phyloP scores from a whole-genome alignment of 2,329 filamentous ascomycete species.

The Pseudogymnoascus sp. region DNA sequence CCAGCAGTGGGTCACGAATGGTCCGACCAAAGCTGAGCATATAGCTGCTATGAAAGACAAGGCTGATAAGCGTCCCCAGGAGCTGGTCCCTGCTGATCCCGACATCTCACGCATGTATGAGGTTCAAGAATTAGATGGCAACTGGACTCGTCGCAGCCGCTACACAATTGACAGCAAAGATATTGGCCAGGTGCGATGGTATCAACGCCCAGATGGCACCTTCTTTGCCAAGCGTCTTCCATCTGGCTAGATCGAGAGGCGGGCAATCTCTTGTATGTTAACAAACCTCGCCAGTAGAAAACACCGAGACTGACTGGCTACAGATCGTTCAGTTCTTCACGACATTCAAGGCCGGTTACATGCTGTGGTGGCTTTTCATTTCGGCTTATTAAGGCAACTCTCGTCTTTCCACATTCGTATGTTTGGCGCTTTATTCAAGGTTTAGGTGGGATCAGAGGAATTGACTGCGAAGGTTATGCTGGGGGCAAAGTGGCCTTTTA shows the following conservation, averaged over 20 bases:
- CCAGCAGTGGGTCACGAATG: slow-evolving; percentile 56
- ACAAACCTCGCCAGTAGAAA: background rate
- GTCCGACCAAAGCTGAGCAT: slow-evolving; percentile 39
- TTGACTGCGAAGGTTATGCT: background rate
- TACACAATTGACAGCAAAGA: slow-evolving; percentile 51
- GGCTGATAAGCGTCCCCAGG: slow-evolving; percentile 37
- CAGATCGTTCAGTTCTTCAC: background rate
- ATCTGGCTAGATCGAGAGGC: slow-evolving; percentile 13
- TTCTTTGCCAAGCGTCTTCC: slow-evolving; percentile 55
- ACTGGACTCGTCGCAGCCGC: slow-evolving; percentile 52
- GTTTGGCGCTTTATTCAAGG: background rate
- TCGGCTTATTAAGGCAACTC: background rate
- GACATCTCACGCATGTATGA: slow-evolving; percentile 54
- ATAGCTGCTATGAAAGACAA: slow-evolving; percentile 9
- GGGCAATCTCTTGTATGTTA: background rate
- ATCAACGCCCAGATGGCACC: slow-evolving; percentile 46
- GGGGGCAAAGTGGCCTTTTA: background rate
- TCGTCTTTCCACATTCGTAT: background rate
- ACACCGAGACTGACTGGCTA: background rate
- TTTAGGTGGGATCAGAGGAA: background rate
- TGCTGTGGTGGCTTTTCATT: background rate
- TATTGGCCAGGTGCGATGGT: slow-evolving; percentile 49
- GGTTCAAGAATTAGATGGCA: slow-evolving; percentile 52
- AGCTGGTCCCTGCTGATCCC: slow-evolving; percentile 55
- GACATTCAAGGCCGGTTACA: background rate